Evolutionary conservation across 1,284 basidiomycete genomes (phyloP), one percentile per base, ranked within the genome.

Genomic region (Heterobasidion irregulare): DNA sequence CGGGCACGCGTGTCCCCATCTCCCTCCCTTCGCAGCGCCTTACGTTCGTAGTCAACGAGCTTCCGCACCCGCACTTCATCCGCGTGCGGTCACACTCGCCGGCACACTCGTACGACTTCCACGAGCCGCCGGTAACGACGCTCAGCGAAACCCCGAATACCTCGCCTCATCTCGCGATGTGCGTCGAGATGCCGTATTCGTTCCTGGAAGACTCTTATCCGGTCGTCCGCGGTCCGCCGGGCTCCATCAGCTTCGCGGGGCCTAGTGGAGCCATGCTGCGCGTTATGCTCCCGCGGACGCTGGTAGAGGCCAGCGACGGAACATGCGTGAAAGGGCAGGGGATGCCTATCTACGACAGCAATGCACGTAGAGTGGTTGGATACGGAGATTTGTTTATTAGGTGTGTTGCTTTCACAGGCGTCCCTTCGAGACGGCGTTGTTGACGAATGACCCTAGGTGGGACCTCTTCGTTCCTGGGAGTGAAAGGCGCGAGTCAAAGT

Each of bases 321-420:
- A 81, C 82, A 53, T 70, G 80, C 48, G 75, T 89, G 41, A 65
- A 82, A 50, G 88, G 84, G 44, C 88, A 87, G 64, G 93, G 93
- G 13, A 94, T 95, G 92, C 92, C 92, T 35, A 77, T 90, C 47
- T 62, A 61, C 2, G 79, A 83, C 59, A 77, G 79, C 44, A 79
- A 10, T 41, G 12, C 10, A n/a, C 12, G 81, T n/a, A 75, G 76
- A 59, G 72, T 79, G 6, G 75, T 84, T 62, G 82, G 83, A 54
- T 80, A 85, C 63, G 92, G 92, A 15, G 88, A 93, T 69, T 73
- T 95, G 61, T 74, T 91, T 58, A 78, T 95, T 57, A 80, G 79
- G 75, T 90, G 75, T 68, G 86, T 63, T n/a, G 32, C 35, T n/a
- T 45, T 53, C 41, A 16, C 6, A 47, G 19, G 43, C 41, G 26